Conservation (phyloP, 495 filamentous ascomycete genomes). For the Penicillium bovifimosum region DNA sequence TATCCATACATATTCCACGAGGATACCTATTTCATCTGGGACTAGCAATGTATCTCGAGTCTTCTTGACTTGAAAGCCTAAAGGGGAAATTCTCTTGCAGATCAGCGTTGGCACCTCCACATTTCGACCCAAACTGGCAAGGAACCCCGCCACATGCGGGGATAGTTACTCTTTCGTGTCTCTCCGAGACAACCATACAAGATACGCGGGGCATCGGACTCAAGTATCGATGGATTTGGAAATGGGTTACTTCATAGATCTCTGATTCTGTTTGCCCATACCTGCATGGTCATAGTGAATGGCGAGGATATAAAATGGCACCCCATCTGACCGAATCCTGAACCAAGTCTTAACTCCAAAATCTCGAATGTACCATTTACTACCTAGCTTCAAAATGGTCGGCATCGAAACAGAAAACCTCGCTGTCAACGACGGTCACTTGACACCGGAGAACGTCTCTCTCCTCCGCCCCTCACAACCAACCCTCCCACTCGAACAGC, state of each 20-base stretch:
- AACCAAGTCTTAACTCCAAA: neutral
- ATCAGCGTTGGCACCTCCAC: slow-evolving; percentile 5
- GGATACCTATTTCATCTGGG: too few relatives aligned
- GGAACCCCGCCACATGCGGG: slow-evolving; percentile 6
- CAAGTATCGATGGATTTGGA: slow-evolving; percentile 1
- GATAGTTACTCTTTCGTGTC: slow-evolving; percentile 13
- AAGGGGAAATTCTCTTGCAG: slow-evolving; percentile 9
- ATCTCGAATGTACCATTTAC: neutral
- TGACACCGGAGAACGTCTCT: slow-evolving; percentile 43
- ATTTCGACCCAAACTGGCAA: neutral
- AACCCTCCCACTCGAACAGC: slow-evolving; percentile 34
- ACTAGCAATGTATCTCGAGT: too few relatives aligned
- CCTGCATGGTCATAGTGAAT: neutral
- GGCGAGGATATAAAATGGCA: slow-evolving; percentile 4
- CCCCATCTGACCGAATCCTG: neutral
- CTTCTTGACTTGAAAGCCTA: neutral
- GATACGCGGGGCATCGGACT: slow-evolving; percentile 1
- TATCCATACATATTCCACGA: too few relatives aligned
- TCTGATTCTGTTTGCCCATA: neutral
- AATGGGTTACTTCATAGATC: slow-evolving; percentile 22
- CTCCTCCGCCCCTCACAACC: slow-evolving; percentile 40
- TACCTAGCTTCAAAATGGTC: slow-evolving; percentile 29
- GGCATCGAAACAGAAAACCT: slow-evolving; percentile 27
- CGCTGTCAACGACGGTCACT: slow-evolving; percentile 49
- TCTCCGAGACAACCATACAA: slow-evolving; percentile 2